These are phyloP conservation scores for Phlebiopsis flavidoalba DNA, from an alignment of 768 basidiomycete genomes.

Conservation along the genomic window DNA sequence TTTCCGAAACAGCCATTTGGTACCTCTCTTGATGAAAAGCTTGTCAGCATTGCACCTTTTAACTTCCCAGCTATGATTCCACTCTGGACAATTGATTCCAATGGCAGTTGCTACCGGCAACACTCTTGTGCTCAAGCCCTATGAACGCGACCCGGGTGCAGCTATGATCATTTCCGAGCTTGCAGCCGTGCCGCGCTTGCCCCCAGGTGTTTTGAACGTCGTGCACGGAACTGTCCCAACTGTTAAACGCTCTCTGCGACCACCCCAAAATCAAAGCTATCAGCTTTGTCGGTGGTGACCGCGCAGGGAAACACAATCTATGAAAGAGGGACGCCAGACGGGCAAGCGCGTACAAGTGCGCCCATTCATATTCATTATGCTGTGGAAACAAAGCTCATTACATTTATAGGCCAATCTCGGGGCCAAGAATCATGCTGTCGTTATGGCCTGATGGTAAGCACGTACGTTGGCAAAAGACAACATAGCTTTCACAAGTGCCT, in stretches of 20 bases:
- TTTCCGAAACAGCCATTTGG: not conserved
- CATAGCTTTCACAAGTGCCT: too few relatives aligned
- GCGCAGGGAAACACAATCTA: conserved; percentile 93
- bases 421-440: conserved; percentile 93
- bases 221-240: conserved; percentile 88
- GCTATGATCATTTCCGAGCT: conserved; percentile 98
- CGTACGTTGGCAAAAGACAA: not conserved
- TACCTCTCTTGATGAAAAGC: not conserved
- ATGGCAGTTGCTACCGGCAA: conserved; percentile 90
- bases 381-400: not conserved
- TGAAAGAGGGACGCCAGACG: conserved; percentile 74
- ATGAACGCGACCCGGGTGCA: conserved; percentile 94
- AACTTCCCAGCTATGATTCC: conserved; percentile 98
- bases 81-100: conserved; percentile 88
- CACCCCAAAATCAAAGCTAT: conserved; percentile 89
- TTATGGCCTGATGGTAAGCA: conserved; percentile 88
- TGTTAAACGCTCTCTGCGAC: conserved; percentile 93
- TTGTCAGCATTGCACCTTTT: conserved; percentile 71
- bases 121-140: conserved; percentile 91
- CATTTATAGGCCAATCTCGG: conserved; percentile 66
- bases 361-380: too few relatives aligned
- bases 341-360: conserved; percentile 81
- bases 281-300: conserved; percentile 93
- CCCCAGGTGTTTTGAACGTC: conserved; percentile 86
- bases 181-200: conserved; percentile 82